phyloP scores from a whole-genome alignment of 1,284 basidiomycete genomes.

The Malassezia nana region DNA sequence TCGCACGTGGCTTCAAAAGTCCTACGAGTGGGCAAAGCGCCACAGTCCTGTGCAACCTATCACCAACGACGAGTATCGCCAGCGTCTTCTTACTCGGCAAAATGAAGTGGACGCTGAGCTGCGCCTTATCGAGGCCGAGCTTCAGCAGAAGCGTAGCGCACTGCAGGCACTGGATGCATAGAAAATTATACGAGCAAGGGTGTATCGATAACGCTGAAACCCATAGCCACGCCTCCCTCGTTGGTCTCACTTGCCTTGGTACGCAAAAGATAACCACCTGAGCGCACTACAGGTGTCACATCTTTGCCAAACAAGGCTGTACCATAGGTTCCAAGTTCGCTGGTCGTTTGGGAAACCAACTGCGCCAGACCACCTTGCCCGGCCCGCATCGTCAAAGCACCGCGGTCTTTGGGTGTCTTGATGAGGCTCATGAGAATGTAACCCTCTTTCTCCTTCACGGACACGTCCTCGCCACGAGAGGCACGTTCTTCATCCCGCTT shows the following conservation, averaged over 20 bases:
- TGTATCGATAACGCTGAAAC: slow-evolving; percentile 77
- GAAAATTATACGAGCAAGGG: slow-evolving; percentile 56
- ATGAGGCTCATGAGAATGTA: slow-evolving; percentile 95
- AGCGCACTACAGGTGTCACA: slow-evolving; percentile 53
- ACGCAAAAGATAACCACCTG: slow-evolving; percentile 68
- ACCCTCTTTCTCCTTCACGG: slow-evolving; percentile 51
- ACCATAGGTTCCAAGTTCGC: slow-evolving; percentile 86
- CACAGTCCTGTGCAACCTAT: slow-evolving; percentile 10
- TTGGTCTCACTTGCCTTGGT: slow-evolving; percentile 87
- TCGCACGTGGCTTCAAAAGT: background rate
- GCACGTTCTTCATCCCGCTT: slow-evolving; percentile 52
- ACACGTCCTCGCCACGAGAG: slow-evolving; percentile 4
- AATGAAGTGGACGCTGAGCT: slow-evolving; percentile 9
- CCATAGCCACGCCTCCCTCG: slow-evolving; percentile 87
- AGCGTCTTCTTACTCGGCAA: slow-evolving; percentile 1
- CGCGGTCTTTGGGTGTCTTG: slow-evolving; percentile 59
- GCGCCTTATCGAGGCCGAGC: slow-evolving; percentile 4
- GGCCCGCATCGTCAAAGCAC: slow-evolving; percentile 66
- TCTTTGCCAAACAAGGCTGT: slow-evolving; percentile 61
- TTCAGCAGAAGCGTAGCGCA: background rate
- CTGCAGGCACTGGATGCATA: background rate
- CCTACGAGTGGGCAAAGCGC: background rate
- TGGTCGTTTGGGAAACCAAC: slow-evolving; percentile 62
- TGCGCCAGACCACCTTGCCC: slow-evolving; percentile 34
- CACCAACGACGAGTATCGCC: slow-evolving; percentile 4